Percentiles rank a stretch among this genome's conserved stretches.
phyloP scores from a whole-genome alignment of 495 filamentous ascomycete species.

The Aspergillus leporis region DNA sequence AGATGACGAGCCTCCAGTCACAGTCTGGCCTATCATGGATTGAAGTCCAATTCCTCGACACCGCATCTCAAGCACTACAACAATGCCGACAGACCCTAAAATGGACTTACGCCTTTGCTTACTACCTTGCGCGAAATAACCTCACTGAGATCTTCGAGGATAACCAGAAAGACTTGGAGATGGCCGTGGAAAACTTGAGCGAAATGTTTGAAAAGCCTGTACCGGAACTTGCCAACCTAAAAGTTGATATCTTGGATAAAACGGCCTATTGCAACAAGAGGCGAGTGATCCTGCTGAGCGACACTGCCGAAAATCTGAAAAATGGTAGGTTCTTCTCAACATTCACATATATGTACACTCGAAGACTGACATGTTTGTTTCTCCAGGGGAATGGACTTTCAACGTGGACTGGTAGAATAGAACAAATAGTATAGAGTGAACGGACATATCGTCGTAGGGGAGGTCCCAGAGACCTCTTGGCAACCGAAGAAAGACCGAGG shows the following conservation, averaged over 20 bases:
- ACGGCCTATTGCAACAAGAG: conserved; percentile 94
- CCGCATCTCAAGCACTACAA: conserved; percentile 90
- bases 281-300: conserved; percentile 81
- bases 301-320: conserved; percentile 88
- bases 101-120: conserved; percentile 99
- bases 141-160: conserved; percentile 97
- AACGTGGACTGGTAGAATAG: conserved; percentile 44
- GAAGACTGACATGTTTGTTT: neutral
- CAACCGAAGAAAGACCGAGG: neutral
- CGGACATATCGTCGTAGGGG: conserved; percentile 1
- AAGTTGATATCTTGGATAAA: conserved; percentile 98
- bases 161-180: conserved; percentile 96
- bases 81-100: conserved; percentile 95
- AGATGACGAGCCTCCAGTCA: conserved; percentile 94
- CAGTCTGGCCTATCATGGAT: conserved; percentile 98
- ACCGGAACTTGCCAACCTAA: conserved; percentile 76
- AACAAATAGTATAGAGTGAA: conserved; percentile 15
- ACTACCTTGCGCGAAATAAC: conserved; percentile 93
- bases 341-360: conserved; percentile 10
- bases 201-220: conserved; percentile 98
- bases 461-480: neutral
- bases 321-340: conserved; percentile 60
- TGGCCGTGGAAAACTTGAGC: conserved; percentile 91
- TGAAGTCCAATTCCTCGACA: conserved; percentile 93
- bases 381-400: conserved; percentile 45